Evolutionary conservation across 495 filamentous ascomycete genomes (phyloP), one percentile per base, ranked within the genome.

Genomic region (Aspergillus mulundensis): DNA sequence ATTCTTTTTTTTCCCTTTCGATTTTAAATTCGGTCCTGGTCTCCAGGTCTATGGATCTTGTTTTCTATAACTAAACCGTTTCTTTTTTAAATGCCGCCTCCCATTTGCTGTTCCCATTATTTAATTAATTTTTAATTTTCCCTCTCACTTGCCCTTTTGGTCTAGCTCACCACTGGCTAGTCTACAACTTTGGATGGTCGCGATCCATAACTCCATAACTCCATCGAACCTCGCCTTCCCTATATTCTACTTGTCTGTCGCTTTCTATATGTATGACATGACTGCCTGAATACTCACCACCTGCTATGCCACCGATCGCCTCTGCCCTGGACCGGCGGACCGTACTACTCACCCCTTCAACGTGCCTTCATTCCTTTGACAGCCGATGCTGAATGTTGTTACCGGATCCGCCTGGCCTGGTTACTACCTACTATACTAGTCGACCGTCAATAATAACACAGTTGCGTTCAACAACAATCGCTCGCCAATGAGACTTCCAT

Each of bases 331-430:
- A 38, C 62, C 58, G 61, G 56, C 57, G 45, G 32, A 53, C 57
- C 42, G 54, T 44, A 47, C 32, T 44, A 50, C 48, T 45, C 59
- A 58, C 54, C 60, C 58, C 62, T 63, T 64, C 63, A 63, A 57
- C 47, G 64, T 63, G 66, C 60, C 65, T 66, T 69, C 66, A 72
- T 73, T 71, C 67, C 66, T 71, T 66, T 63, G 64, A 50, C 65
- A 56, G 56, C 32, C 32, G 32, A 36, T 15, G 32, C 32, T 36
- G 32, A 59, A 58, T 59, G 61, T 61, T 36, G 50, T 56, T 56
- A 57, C 57, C 34, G 38, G 58, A 67, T 66, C 64, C 64, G 62
- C 19, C 23, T 36, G 32, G 32, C 15, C 56, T 50, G 52, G 57
- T 40, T 59, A 59, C 58, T 59, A 54, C 38, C 46, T 57, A 53